These are phyloP conservation scores for Olyra latifolia DNA, from an alignment of 176 grass and related monocot genomes.

Conservation along the genomic window DNA sequence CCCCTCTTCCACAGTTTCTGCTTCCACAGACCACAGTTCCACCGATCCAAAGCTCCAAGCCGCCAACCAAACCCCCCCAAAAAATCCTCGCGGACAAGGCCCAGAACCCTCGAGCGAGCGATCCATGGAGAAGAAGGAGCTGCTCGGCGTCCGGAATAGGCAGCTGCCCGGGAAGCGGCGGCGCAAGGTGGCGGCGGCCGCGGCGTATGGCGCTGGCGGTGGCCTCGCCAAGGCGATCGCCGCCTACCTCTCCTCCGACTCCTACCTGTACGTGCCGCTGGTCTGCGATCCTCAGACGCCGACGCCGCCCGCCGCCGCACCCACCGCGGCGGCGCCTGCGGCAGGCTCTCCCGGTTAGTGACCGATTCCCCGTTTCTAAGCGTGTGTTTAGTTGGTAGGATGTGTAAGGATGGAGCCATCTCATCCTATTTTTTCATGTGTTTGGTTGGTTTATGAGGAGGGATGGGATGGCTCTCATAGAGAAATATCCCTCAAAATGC, in stretches of 20 bases:
- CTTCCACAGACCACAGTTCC: background rate
- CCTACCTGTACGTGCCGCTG: conserved; percentile 54
- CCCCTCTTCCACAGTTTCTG: background rate
- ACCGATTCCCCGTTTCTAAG: background rate
- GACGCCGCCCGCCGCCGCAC: background rate
- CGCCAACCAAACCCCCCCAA: too few species aligned
- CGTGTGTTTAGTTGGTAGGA: too few species aligned
- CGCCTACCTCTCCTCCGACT: conserved; percentile 43
- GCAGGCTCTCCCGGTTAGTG: conserved; percentile 17
- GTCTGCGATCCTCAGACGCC: background rate
- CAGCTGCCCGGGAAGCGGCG: background rate
- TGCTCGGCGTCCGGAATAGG: conserved; percentile 39
- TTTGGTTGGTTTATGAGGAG: too few species aligned
- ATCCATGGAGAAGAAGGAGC: conserved; percentile 48
- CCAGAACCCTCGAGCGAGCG: background rate
- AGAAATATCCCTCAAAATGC: too few species aligned
- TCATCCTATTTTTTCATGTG: too few species aligned
- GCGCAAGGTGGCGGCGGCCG: background rate
- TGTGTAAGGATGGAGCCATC: too few species aligned
- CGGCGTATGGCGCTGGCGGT: background rate
- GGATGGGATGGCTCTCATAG: too few species aligned
- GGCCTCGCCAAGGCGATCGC: conserved; percentile 32
- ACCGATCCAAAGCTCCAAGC: background rate
- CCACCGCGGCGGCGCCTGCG: background rate
- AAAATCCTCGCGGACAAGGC: background rate